Base-by-base conservation (phyloP, 768 basidiomycete genomes). In the Macrolepiota fuliginosa region DNA sequence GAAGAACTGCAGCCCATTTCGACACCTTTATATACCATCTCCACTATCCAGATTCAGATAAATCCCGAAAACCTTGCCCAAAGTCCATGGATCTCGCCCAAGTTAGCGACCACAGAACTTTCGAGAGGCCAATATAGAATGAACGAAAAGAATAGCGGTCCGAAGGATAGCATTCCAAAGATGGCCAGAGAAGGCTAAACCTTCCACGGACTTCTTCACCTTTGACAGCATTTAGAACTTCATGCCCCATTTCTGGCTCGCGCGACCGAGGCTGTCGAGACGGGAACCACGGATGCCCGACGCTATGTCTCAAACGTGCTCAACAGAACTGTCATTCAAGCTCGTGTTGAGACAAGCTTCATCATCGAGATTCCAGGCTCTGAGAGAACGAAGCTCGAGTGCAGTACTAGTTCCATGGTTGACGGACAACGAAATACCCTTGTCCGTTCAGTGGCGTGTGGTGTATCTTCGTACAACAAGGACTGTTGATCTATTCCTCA, bases 181-280 rank as follows among this genome's bases (percentile, higher is more conserved):
- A 35, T 46, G 56, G 56, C 15, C 25, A 47, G 49, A 49, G 35
- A 58, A 49, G 42, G 12, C 54, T 39, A 45, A 39, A 29, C 24
- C 47, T 61, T 49, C 47, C 24, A 35, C 32, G 42, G 36, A 47
- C 46, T 61, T 47, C 39, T 46, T 53, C 51, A 55, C 46, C 35
- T 54, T 53, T 49, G 46, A 61, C 25, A 55, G 25, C 45, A 49
- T 61, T 60, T 61, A 49, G 54, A 54, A 49, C 45, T 47, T 27
- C 19, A 37, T 22, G 22, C 49, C 10, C 54, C 53, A 24, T 39
- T 55, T 17, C 15, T n/a, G 45, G 60, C 22, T 37, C 45, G 46
- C 54, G 46, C 58, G 46, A 61, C 60, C 54, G 52, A 55, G 60
- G 54, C 46, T 35, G 15, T 54, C 22, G 32, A 24, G 24, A 51